Percentiles rank a stretch among this genome's conserved stretches.
These are phyloP conservation scores for Hypoxylon sp. DNA, from an alignment of 2,329 filamentous ascomycete genomes.

Conservation along the genomic window DNA sequence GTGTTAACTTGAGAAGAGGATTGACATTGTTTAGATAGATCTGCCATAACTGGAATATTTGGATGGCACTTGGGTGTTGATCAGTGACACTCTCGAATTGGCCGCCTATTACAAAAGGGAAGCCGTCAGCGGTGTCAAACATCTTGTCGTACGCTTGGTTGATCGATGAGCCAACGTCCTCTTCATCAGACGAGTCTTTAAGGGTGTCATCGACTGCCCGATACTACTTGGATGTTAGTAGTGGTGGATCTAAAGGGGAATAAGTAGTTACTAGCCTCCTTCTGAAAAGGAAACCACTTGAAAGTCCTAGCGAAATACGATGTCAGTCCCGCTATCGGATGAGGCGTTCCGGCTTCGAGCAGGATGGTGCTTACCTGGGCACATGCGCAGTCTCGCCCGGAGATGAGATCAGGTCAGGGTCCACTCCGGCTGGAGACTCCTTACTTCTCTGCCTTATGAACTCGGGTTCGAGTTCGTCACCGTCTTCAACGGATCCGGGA, in stretches of 20 bases:
- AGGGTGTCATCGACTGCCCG: slow-evolving; percentile 64
- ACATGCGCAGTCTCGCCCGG: slow-evolving; percentile 51
- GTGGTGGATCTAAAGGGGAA: slow-evolving; percentile 5
- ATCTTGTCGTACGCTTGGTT: slow-evolving; percentile 72
- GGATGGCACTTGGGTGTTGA: slow-evolving; percentile 68
- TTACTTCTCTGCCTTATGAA: slow-evolving; percentile 65
- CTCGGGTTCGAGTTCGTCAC: slow-evolving; percentile 70
- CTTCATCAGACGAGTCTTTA: slow-evolving; percentile 70
- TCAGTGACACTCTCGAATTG: slow-evolving; percentile 60
- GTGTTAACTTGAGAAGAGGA: slow-evolving; percentile 76
- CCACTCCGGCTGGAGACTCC: slow-evolving; percentile 65
- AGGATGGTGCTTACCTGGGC: slow-evolving; percentile 46
- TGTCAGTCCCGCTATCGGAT: slow-evolving; percentile 30
- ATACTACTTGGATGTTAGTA: slow-evolving; percentile 59
- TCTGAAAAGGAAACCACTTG: slow-evolving; percentile 67
- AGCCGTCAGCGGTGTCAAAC: slow-evolving; percentile 69
- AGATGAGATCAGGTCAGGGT: slow-evolving; percentile 54
- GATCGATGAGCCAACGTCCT: slow-evolving; percentile 67
- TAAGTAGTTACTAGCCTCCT: slow-evolving; percentile 60
- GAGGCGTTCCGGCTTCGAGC: background rate
- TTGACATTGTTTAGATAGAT: slow-evolving; percentile 79
- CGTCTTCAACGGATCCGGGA: slow-evolving; percentile 62
- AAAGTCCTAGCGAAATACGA: slow-evolving; percentile 51
- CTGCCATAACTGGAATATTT: slow-evolving; percentile 77
- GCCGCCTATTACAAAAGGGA: slow-evolving; percentile 70